Percentiles rank a stretch among this genome's conserved stretches.
phyloP scores from a whole-genome alignment of 768 basidiomycete genomes.

The Tylopilus rubrobrunneus region DNA sequence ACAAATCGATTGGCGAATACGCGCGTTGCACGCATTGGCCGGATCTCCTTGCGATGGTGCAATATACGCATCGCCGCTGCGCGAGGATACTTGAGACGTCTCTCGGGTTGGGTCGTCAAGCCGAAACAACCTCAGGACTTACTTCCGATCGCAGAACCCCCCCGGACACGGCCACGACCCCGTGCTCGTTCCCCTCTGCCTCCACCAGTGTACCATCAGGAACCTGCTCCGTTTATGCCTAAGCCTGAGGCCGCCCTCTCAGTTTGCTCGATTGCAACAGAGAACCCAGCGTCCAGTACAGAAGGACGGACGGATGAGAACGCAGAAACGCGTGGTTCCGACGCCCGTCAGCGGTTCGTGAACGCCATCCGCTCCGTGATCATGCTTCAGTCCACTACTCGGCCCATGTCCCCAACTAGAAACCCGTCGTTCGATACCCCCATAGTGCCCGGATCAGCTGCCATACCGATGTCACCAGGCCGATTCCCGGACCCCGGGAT shows the following conservation, averaged over 20 bases:
- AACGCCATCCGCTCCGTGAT: conserved; percentile 46
- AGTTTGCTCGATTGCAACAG: conserved; percentile 22
- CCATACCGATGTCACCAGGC: conserved; percentile 26
- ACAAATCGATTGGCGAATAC: conserved; percentile 26
- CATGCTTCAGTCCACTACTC: conserved; percentile 37
- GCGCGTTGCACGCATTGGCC: conserved; percentile 22
- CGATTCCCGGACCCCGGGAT: conserved; percentile 32
- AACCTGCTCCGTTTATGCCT: conserved; percentile 15
- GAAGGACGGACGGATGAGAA: conserved; percentile 29
- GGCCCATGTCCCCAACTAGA: conserved; percentile 29
- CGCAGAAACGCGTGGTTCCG: conserved; percentile 21
- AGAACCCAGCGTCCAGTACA: conserved; percentile 25
- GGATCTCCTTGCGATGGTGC: conserved; percentile 28
- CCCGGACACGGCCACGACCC: conserved; percentile 15
- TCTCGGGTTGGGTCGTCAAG: conserved; percentile 24
- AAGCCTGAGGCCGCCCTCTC: conserved; percentile 25
- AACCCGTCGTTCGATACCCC: conserved; percentile 30
- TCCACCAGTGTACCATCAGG: conserved; percentile 17
- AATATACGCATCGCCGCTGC: conserved; percentile 14
- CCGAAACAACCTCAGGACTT: conserved; percentile 15
- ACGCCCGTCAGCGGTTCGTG: conserved; percentile 36
- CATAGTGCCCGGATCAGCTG: conserved; percentile 18
- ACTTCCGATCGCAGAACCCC: conserved; percentile 21
- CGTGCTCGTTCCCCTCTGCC: conserved; percentile 1
- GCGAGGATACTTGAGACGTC: conserved; percentile 21